Base-by-base conservation (phyloP, 257 asterid genomes). In the Plectranthus barbatus region DNA sequence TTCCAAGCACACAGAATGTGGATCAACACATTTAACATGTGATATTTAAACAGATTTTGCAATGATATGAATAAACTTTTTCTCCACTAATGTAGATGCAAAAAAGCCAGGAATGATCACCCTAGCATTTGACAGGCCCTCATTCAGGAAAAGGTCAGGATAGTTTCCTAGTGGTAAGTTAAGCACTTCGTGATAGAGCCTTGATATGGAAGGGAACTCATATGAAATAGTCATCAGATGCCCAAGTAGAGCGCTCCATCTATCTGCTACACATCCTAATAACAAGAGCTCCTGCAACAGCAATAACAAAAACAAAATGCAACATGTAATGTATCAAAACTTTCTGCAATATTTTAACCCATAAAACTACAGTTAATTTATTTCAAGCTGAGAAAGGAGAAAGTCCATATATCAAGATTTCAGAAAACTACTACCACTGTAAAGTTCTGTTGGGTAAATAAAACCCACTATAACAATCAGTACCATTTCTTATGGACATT, bases 281-380 rank as follows among this genome's bases (percentile, higher is more conserved):
- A 87, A 80, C 75, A 80, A 60, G 62, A 90, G 85, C 71, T 90
- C 97, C 97, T 87, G 51, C 9, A 55, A 3, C 19, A 36, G 10
- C n/a, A 9, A 26, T 23, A 50, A 49, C 20, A 7, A 20, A 51
- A 54, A 60, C 53, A 44, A 41, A 46, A 9, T 9, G 52, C 17
- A 48, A 45, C 48, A 64, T 66, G 54, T 68, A 34, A 58, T 36
- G 68, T 18, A 41, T 12, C 41, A 23, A 56, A 40, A 71, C 59
- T 20, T 46, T 41, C 44, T 37, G 29, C 57, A 66, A 45, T 24
- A 39, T 41, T 4, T 36, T 31, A 37, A 18, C 71, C 40, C 26
- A 61, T 6, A 41, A 44, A 42, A 36, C 9, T 42, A 39, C n/a
- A n/a, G 19, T 46, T 4, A 13, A 50, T 18, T 12, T 11, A 58